phyloP scores from a whole-genome alignment of 169 alveolate species.

The Theileria sp. region DNA sequence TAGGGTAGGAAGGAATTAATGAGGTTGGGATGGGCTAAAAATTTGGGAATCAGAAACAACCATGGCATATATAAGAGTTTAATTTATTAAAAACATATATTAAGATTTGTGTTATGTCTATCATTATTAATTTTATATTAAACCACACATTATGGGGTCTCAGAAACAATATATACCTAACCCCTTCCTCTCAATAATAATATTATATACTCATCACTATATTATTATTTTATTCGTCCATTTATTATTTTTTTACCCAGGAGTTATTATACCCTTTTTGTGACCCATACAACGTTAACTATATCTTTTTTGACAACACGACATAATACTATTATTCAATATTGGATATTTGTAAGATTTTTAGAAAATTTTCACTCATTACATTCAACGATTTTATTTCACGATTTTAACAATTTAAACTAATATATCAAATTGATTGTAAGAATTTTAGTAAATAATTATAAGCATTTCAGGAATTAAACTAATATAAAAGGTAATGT shows the following conservation, averaged over 20 bases:
- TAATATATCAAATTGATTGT: too few species aligned
- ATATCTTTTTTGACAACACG: neutral
- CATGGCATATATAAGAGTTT: neutral
- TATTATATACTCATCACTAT: neutral
- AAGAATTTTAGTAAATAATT: too few species aligned
- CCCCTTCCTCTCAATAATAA: neutral
- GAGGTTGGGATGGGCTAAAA: neutral
- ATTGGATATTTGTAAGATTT: neutral
- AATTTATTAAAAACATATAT: neutral
- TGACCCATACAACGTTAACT: neutral
- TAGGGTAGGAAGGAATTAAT: neutral
- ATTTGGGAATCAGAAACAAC: neutral
- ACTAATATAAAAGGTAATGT: neutral
- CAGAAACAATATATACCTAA: neutral
- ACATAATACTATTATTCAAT: neutral
- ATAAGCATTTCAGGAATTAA: too few species aligned
- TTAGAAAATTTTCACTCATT: neutral
- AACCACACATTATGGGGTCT: constrained; percentile 45
- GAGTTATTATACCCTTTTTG: neutral
- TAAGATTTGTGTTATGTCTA: neutral
- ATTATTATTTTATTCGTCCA: neutral
- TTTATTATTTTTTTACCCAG: neutral
- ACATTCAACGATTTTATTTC: too few species aligned
- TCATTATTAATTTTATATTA: neutral
- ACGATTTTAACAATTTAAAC: too few species aligned